phyloP scores from a whole-genome alignment of 2,329 filamentous ascomycete genomes.

The Botrytis sinoallii region DNA sequence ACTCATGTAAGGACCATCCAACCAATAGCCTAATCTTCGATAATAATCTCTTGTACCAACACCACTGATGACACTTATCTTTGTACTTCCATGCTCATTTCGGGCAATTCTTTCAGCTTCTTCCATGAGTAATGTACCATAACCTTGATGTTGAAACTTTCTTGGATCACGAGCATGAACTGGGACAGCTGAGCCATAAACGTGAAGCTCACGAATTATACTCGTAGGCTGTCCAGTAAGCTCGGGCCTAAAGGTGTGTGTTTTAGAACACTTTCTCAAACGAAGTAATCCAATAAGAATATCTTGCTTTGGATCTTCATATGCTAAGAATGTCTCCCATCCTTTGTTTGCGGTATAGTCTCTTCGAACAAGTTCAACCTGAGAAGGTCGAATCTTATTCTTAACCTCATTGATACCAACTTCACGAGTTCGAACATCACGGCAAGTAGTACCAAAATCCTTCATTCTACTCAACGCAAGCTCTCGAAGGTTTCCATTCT shows the following conservation, averaged over 20 bases:
- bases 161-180: constrained; percentile 91
- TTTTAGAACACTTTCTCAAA: constrained; percentile 83
- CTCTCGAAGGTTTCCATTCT: constrained; percentile 95
- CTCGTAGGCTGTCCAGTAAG: constrained; percentile 83
- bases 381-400: constrained; percentile 94
- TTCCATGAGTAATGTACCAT: constrained; percentile 94
- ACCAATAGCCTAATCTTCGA: constrained; percentile 83
- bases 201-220: constrained; percentile 89
- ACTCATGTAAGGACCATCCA: constrained; percentile 64
- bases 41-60: constrained; percentile 97
- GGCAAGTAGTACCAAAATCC: constrained; percentile 95
- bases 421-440: constrained; percentile 92
- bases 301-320: constrained; percentile 97
- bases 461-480: constrained; percentile 96
- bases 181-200: constrained; percentile 96
- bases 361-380: constrained; percentile 89
- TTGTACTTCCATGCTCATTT: constrained; percentile 88
- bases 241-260: constrained; percentile 89
- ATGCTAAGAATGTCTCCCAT: constrained; percentile 98
- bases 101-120: constrained; percentile 93
- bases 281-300: constrained; percentile 90
- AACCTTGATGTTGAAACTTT: constrained; percentile 98
- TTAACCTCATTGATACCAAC: constrained; percentile 99
- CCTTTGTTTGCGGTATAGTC: constrained; percentile 95
- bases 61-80: constrained; percentile 97